Base-by-base conservation (phyloP, 495 filamentous ascomycete genomes). In the Apodospora peruviana region DNA sequence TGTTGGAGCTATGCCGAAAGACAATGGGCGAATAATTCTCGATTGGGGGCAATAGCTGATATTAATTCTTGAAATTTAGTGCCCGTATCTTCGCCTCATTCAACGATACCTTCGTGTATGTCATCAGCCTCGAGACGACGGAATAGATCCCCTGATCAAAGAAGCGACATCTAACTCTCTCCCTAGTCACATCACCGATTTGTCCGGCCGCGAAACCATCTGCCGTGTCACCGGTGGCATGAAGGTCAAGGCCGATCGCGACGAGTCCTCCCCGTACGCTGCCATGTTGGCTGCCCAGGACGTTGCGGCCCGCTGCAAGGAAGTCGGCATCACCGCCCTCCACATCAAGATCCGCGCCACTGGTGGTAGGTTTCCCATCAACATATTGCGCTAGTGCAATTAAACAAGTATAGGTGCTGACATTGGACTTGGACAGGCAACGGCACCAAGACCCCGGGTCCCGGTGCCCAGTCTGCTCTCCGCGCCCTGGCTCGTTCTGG, bases 231-330 rank as follows among this genome's bases (percentile, higher is more conserved):
- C 93, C 61, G 93, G 93, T 75, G 93, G 93, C 69, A 97, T 97
- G 93, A 99, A 99, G 82, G 93, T 99, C 80, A 99, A 99, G 86
- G 93, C 93, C 72, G 93, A 99, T 73, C 90, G 93, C 78, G 93
- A 99, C 77, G 93, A 99, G 82, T 96, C 91, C 53, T 96, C 91
- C 42, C 93, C 93, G 55, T 99, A 99, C 82, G 93, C 93, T 63
- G 93, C 93, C 72, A 99, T 99, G 93, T 88, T 99, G 85, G 93
- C 93, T 71, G 93, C 91, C 58, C 91, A 96, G 74, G 85, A 87
- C 60, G 93, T 95, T 68, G 93, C 93, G 60, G 78, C 79, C 65
- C 86, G 91, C 70, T 99, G 93, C 87, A 97, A 99, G 86, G 93
- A 99, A 75, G 77, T 99, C 61, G 94, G 94, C 67, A 96, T 99